Percentiles rank a stretch among this genome's conserved stretches.
phyloP scores from a whole-genome alignment of 345 rosid species.

The Brassica nigra region DNA sequence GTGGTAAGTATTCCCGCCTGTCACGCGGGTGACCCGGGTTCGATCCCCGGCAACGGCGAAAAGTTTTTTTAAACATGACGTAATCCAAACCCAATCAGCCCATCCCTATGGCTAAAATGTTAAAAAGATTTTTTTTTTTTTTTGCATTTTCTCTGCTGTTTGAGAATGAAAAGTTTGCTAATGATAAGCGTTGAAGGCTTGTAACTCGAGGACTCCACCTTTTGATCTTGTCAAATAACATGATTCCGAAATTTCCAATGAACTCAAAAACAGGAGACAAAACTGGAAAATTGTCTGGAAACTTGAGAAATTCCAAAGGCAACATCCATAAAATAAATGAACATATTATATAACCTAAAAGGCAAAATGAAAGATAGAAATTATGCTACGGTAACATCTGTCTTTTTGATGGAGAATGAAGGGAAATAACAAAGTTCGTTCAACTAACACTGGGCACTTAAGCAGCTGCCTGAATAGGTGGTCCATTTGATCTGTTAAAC shows the following conservation, averaged over 20 bases:
- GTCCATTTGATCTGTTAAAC: conserved; percentile 41
- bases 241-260: background rate
- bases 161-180: background rate
- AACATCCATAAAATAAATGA: conserved; percentile 32
- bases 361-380: conserved; percentile 21
- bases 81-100: background rate
- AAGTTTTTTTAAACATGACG: background rate
- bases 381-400: conserved; percentile 55
- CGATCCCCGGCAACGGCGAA: conserved; percentile 50
- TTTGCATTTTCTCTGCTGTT: background rate
- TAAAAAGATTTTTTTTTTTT: background rate
- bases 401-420: conserved; percentile 26
- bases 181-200: background rate
- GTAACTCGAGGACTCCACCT: no score
- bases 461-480: conserved; percentile 35
- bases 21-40: conserved; percentile 93
- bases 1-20: conserved; percentile 85
- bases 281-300: conserved; percentile 13
- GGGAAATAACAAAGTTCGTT: background rate
- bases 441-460: conserved; percentile 5
- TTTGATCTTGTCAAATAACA: background rate
- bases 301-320: conserved; percentile 33
- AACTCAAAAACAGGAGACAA: conserved; percentile 13
- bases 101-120: background rate
- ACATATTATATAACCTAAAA: conserved; percentile 36